A percentile compares a stretch with the other conserved stretches of the same genome.
These are phyloP conservation scores for Candida argentea DNA, from an alignment of 805 yeast species.

Conservation along the genomic window DNA sequence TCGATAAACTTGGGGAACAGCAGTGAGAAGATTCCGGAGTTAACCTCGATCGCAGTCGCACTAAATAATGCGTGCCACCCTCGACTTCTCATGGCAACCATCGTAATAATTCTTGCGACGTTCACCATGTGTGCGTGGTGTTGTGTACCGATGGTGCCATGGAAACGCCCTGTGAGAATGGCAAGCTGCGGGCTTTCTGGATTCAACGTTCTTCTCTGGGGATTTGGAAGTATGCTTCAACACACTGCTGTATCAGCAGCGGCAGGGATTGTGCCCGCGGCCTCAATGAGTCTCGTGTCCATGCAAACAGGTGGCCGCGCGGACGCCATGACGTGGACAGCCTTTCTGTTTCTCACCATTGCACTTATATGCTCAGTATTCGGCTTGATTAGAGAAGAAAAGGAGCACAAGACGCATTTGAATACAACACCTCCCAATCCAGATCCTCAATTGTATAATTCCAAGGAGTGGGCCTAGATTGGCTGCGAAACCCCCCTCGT, in stretches of 20 bases:
- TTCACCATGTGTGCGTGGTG: slow-evolving; percentile 21
- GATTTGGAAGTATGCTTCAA: slow-evolving; percentile 54
- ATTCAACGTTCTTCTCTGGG: slow-evolving; percentile 41
- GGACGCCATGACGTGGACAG: slow-evolving; percentile 50
- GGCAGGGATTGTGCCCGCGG: slow-evolving; percentile 30
- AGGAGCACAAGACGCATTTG: too few relatives aligned
- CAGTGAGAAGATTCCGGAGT: too few relatives aligned
- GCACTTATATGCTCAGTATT: slow-evolving; percentile 9
- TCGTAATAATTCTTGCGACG: slow-evolving; percentile 29
- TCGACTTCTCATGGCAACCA: slow-evolving; percentile 37
- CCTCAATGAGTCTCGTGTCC: slow-evolving; percentile 40
- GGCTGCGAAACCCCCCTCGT: too few relatives aligned
- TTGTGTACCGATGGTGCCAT: slow-evolving; percentile 42
- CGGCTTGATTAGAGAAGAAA: neutral
- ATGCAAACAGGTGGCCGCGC: slow-evolving; percentile 42
- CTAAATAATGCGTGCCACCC: slow-evolving; percentile 45
- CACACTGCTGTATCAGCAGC: slow-evolving; percentile 46
- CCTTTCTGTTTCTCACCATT: slow-evolving; percentile 39
- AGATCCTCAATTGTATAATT: too few relatives aligned
- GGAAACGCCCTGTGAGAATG: slow-evolving; percentile 16
- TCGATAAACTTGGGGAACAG: slow-evolving; percentile 39
- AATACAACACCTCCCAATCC: too few relatives aligned
- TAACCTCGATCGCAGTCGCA: slow-evolving; percentile 32
- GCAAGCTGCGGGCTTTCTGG: slow-evolving; percentile 19
- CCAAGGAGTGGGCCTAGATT: too few relatives aligned